Evolutionary conservation across 140 eudicot genomes (phyloP).

Genomic region (Anethum foeniculum): DNA sequence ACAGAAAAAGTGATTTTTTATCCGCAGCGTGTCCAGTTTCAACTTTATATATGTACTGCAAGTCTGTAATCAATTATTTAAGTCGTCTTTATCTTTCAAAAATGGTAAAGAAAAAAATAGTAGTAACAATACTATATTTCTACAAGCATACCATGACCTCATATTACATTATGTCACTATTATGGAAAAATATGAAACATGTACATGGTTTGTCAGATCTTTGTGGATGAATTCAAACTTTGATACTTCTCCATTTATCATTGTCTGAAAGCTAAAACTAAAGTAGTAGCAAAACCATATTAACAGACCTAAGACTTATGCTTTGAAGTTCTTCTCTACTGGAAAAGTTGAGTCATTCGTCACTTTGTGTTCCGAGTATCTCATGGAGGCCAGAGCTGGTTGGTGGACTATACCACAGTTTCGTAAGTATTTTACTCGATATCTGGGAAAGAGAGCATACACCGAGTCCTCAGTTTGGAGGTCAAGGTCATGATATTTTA

Average conservation of each 20-base stretch:
- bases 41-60: too few species aligned
- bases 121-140: too few species aligned
- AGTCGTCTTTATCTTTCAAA: too few species aligned
- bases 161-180: too few species aligned
- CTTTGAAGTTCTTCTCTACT: neutral
- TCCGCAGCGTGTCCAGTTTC: too few species aligned
- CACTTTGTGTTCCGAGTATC: neutral
- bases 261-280: neutral
- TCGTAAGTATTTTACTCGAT: neutral
- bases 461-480: neutral
- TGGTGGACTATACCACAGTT: neutral
- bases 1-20: too few species aligned
- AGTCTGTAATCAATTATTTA: too few species aligned
- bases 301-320: neutral
- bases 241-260: neutral
- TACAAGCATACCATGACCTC: too few species aligned
- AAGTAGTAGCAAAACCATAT: neutral
- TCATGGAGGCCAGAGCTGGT: neutral
- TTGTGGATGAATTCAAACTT: neutral
- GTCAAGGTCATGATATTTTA: conserved; percentile 26
- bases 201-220: neutral
- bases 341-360: neutral
- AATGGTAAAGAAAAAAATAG: too few species aligned
- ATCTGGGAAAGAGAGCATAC: neutral
- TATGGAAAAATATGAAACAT: too few species aligned